phyloP scores from a whole-genome alignment of 495 filamentous ascomycete genomes.

The Talaromyces ruber region DNA sequence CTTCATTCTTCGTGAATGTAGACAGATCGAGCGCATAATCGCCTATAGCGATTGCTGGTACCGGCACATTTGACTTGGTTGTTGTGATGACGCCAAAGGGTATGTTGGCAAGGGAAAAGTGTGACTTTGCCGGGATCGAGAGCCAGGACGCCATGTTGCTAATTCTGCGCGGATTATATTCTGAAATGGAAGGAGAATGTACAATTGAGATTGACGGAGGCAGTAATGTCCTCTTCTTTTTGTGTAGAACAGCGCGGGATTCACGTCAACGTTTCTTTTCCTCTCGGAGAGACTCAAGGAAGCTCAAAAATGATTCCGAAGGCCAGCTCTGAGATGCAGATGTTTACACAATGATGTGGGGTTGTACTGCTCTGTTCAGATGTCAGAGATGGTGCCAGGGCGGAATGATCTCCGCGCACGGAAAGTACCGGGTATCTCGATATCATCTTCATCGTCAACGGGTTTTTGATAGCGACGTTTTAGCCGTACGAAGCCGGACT shows the following conservation, averaged over 20 bases:
- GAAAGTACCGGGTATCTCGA: slow-evolving; percentile 4
- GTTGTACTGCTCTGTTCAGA: neutral
- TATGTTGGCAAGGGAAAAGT: slow-evolving; percentile 84
- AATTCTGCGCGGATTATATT: neutral
- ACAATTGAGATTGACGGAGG: neutral
- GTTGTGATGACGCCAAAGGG: slow-evolving; percentile 86
- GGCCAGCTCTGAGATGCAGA: neutral
- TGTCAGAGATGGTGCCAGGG: neutral
- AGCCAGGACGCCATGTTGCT: slow-evolving; percentile 56
- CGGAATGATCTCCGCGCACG: neutral
- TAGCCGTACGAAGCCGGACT: neutral
- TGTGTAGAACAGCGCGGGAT: neutral
- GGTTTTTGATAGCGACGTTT: neutral
- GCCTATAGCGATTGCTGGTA: slow-evolving; percentile 73
- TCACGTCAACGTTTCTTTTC: neutral
- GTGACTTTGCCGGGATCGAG: slow-evolving; percentile 50
- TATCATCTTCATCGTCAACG: neutral
- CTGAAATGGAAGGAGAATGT: neutral
- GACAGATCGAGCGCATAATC: slow-evolving; percentile 69
- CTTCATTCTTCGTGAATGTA: slow-evolving; percentile 47
- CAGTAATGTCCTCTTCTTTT: neutral
- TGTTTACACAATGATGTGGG: neutral
- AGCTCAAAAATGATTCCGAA: neutral
- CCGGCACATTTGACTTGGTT: slow-evolving; percentile 39
- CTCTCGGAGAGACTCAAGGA: neutral